phyloP scores from a whole-genome alignment of 2,329 filamentous ascomycete species.

The Fusarium caatingaense region DNA sequence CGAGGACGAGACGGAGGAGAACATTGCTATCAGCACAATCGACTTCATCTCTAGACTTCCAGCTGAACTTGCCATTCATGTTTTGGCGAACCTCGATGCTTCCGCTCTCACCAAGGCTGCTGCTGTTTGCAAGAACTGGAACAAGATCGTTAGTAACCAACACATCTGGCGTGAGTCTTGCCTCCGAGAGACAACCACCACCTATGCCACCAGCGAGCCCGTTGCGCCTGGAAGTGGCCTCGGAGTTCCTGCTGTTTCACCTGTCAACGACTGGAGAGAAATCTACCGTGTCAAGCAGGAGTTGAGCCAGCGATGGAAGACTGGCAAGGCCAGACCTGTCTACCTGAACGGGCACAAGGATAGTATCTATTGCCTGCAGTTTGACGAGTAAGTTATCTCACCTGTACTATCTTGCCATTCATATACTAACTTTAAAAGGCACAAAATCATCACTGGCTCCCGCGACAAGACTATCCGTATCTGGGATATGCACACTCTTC shows the following conservation, averaged over 20 bases:
- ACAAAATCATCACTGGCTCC: slow-evolving; percentile 96
- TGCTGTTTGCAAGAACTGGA: slow-evolving; percentile 65
- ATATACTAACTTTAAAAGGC: slow-evolving; percentile 61
- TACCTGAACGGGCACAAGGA: slow-evolving; percentile 95
- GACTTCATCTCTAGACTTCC: slow-evolving; percentile 70
- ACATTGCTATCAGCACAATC: slow-evolving; percentile 61
- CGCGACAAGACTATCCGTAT: slow-evolving; percentile 95
- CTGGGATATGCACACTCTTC: slow-evolving; percentile 92
- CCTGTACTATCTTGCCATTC: not conserved
- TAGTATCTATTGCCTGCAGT: slow-evolving; percentile 97
- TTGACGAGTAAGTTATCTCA: slow-evolving; percentile 82
- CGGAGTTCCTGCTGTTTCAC: slow-evolving; percentile 66
- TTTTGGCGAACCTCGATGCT: slow-evolving; percentile 68
- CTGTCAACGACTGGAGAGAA: slow-evolving; percentile 83
- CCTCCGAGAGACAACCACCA: slow-evolving; percentile 68
- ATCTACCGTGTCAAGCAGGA: slow-evolving; percentile 83
- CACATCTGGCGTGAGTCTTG: slow-evolving; percentile 74
- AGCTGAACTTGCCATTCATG: slow-evolving; percentile 67
- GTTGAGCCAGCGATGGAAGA: slow-evolving; percentile 82
- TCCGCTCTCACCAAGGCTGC: slow-evolving; percentile 61
- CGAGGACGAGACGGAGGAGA: slow-evolving; percentile 49
- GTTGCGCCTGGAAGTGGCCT: slow-evolving; percentile 65
- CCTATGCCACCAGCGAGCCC: slow-evolving; percentile 67
- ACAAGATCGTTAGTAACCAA: slow-evolving; percentile 59
- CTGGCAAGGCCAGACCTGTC: slow-evolving; percentile 80